Evolutionary conservation across 2,329 filamentous ascomycete genomes (phyloP).

Genomic region (Nothophaeocryptopus gaeumannii): DNA sequence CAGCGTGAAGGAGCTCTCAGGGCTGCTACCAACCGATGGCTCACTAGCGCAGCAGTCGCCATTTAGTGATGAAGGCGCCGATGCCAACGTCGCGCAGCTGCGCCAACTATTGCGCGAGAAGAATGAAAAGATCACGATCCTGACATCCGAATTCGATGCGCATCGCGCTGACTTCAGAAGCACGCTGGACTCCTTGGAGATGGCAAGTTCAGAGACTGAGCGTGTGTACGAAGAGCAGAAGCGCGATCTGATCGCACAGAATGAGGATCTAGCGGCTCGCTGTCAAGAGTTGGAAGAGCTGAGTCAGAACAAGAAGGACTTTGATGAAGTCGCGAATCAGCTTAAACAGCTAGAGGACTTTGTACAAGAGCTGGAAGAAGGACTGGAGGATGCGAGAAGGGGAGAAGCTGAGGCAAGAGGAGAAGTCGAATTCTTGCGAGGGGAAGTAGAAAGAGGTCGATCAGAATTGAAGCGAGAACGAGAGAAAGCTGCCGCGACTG

Average conservation of each 20-base stretch:
- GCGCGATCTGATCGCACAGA: slow-evolving; percentile 77
- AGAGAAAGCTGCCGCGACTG: slow-evolving; percentile 66
- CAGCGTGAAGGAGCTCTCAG: slow-evolving; percentile 76
- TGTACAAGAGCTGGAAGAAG: slow-evolving; percentile 94
- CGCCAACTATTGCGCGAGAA: slow-evolving; percentile 85
- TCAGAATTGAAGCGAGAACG: slow-evolving; percentile 84
- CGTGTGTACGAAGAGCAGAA: slow-evolving; percentile 93
- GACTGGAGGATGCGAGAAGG: slow-evolving; percentile 86
- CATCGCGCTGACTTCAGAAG: slow-evolving; percentile 94
- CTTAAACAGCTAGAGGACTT: slow-evolving; percentile 94
- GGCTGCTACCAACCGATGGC: slow-evolving; percentile 61
- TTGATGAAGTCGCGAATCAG: slow-evolving; percentile 85
- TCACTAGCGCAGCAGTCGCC: slow-evolving; percentile 5
- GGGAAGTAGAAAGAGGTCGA: slow-evolving; percentile 88
- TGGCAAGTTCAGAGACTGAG: slow-evolving; percentile 93
- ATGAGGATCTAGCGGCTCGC: slow-evolving; percentile 68
- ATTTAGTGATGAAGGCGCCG: slow-evolving; percentile 62
- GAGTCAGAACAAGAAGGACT: slow-evolving; percentile 79
- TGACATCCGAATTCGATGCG: slow-evolving; percentile 91
- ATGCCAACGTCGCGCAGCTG: slow-evolving; percentile 58
- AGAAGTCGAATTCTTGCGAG: slow-evolving; percentile 91
- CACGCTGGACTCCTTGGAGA: slow-evolving; percentile 92
- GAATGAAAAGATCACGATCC: slow-evolving; percentile 91
- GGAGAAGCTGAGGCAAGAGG: slow-evolving; percentile 94
- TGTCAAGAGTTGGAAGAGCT: slow-evolving; percentile 82